Percentiles rank a stretch among this genome's conserved stretches.
Evolutionary conservation across 108 stramenopile species (phyloP).

Genomic region (Fistulifera pelliculosa): DNA sequence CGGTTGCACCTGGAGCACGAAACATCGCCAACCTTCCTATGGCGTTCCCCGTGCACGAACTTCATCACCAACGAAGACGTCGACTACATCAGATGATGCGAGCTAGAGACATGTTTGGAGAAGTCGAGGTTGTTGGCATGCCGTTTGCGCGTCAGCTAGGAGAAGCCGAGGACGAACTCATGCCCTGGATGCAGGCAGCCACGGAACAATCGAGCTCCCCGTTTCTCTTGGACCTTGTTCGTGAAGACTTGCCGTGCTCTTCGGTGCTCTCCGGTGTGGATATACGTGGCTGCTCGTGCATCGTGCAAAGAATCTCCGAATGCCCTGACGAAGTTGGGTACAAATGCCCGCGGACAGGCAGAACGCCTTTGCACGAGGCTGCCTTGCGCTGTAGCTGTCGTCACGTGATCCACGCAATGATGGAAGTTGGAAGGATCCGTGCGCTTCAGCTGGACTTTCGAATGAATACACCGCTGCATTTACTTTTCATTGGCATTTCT

Average conservation of each 20-base stretch:
- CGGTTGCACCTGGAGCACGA: no score
- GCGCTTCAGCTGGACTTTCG: slow-evolving; percentile 3
- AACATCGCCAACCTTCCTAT: no score
- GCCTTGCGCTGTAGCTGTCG: slow-evolving; percentile 24
- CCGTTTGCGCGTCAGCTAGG: no score
- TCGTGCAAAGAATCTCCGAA: slow-evolving; percentile 12
- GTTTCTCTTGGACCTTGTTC: not conserved
- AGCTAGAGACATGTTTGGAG: no score
- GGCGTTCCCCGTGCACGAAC: no score
- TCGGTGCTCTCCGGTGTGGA: not conserved
- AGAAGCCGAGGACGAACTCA: no score
- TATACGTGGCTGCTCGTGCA: slow-evolving; percentile 11
- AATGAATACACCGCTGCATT: slow-evolving; percentile 33
- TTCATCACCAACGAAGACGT: no score
- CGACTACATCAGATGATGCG: no score
- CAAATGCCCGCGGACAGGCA: slow-evolving; percentile 7
- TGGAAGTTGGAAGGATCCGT: slow-evolving; percentile 14
- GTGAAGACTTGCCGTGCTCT: not conserved
- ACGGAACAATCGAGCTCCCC: not conserved
- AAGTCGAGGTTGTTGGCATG: no score
- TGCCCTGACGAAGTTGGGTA: slow-evolving; percentile 21
- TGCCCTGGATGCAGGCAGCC: not conserved
- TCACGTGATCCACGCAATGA: slow-evolving; percentile 28
- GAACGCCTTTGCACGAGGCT: slow-evolving; percentile 40
- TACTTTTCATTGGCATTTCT: slow-evolving; percentile 27